phyloP scores from a whole-genome alignment of 2,329 filamentous ascomycete genomes.

The Diaporthe vexans region DNA sequence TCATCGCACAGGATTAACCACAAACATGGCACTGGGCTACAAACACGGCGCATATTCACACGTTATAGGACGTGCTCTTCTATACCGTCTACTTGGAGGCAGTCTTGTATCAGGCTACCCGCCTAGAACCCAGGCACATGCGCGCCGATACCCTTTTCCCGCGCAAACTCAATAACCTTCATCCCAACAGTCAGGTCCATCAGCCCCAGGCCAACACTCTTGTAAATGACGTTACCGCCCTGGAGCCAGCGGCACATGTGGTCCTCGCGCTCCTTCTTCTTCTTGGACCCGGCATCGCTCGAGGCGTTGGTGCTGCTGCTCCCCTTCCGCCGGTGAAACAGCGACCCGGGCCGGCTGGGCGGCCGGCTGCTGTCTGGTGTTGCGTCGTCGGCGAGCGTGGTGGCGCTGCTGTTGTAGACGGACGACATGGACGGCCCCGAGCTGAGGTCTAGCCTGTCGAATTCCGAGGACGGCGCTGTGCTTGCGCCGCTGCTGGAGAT shows the following conservation, averaged over 20 bases:
- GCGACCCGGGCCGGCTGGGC: slow-evolving; percentile 44
- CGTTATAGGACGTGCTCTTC: neutral
- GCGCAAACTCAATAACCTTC: slow-evolving; percentile 69
- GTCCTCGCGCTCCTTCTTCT: slow-evolving; percentile 62
- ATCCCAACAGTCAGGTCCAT: slow-evolving; percentile 76
- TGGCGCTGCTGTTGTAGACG: slow-evolving; percentile 50
- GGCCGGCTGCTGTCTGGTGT: slow-evolving; percentile 35
- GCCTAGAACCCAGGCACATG: slow-evolving; percentile 65
- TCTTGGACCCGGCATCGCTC: slow-evolving; percentile 41
- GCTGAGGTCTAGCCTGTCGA: slow-evolving; percentile 52
- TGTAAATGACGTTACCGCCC: slow-evolving; percentile 76
- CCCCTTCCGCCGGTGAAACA: slow-evolving; percentile 49
- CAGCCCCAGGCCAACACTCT: slow-evolving; percentile 75
- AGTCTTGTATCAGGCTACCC: neutral
- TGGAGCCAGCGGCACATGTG: slow-evolving; percentile 69
- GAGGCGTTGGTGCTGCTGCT: slow-evolving; percentile 40
- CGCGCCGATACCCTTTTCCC: slow-evolving; percentile 67
- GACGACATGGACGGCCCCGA: slow-evolving; percentile 55
- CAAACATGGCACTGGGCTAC: neutral
- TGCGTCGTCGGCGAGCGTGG: slow-evolving; percentile 16
- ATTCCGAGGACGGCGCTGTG: slow-evolving; percentile 52
- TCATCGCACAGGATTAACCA: neutral
- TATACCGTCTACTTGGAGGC: neutral
- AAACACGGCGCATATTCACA: too few species aligned
- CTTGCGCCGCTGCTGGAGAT: slow-evolving; percentile 42